Evolutionary conservation across 176 grass and related monocot species (phyloP).

Genomic region (Hyparrhenia diplandra): DNA sequence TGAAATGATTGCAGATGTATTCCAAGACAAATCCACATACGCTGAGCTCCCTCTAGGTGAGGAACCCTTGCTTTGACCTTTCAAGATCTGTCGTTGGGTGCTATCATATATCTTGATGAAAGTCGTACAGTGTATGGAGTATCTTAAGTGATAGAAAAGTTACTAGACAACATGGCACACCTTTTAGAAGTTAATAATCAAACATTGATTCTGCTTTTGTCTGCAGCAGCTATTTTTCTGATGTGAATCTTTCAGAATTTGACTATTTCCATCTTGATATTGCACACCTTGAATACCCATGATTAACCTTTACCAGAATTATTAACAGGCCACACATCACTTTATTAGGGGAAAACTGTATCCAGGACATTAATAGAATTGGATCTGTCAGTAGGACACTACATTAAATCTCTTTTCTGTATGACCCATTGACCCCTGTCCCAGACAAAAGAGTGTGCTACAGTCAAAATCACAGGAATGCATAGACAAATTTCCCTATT

Average conservation of each 20-base stretch:
- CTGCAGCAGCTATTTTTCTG: not conserved
- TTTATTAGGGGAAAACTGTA: not conserved
- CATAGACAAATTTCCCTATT: not conserved
- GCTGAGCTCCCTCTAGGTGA: conserved; percentile 92
- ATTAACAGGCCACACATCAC: not conserved
- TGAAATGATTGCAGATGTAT: conserved; percentile 92
- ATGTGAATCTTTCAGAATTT: too few species aligned
- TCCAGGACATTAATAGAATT: not conserved
- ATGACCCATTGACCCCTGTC: not conserved
- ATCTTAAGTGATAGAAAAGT: not conserved
- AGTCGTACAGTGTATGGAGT: not conserved
- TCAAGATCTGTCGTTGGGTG: not conserved
- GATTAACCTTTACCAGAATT: not conserved
- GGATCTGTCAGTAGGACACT: not conserved
- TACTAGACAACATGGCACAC: not conserved
- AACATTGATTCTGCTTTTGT: not conserved
- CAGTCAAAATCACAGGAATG: not conserved
- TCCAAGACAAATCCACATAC: conserved; percentile 83
- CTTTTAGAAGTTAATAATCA: not conserved
- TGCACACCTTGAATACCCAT: not conserved
- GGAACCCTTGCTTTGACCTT: not conserved
- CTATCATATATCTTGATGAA: conserved; percentile 10
- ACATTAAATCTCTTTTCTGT: not conserved
- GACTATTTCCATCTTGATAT: not conserved
- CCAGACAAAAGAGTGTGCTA: not conserved